Evolutionary conservation across 2,329 filamentous ascomycete genomes (phyloP), one percentile per base, ranked within the genome.

Genomic region (Fonsecaea multimorphosa): DNA sequence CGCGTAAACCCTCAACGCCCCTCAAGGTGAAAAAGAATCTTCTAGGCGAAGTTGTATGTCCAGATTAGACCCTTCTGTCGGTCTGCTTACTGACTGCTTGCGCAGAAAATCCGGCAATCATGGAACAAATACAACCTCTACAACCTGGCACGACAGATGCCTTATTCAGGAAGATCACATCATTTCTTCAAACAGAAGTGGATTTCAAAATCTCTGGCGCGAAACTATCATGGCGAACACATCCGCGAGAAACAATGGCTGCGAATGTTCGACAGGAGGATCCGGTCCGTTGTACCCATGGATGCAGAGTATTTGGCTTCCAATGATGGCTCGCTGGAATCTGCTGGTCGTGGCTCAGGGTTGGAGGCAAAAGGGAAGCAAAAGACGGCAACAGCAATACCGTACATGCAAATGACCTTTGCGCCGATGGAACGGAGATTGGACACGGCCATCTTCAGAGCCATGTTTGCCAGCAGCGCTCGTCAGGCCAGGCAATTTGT

Each of bases 161-260:
- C 78, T 1, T 86, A 84, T 19, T 75, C 73, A 16, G 59, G 67
- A 16, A 75, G 72, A 68, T 74, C 75, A 34, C 74, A 81, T 68
- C 97, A 93, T 52, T 96, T 95, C 81, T 99, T 96, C 85, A 94
- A 98, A 84, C 94, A 98, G 81, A 99, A 99, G 89, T 99, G 94
- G 94, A 79, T 81, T 1, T 91, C 94, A 74, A 99, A 99, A 80
- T 88, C 93, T 24, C 78, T 89, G 70, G 87, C 92, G 49, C 89
- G 95, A 72, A 89, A 86, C 69, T 99, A 98, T 79, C 95, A 99
- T 81, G 95, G 94, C 79, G 94, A 97, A 77, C 92, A 97, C 76
- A 89, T 99, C 72, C 88, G 89, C 71, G 95, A 99, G 82, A 89
- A 91, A 77, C 90, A 95, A 81, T 99, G 95, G 95, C 86, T 91